Percentiles rank a stretch among this genome's conserved stretches.
Conservation (phyloP, 305 asterid species). For the Nicotiana rustica region DNA sequence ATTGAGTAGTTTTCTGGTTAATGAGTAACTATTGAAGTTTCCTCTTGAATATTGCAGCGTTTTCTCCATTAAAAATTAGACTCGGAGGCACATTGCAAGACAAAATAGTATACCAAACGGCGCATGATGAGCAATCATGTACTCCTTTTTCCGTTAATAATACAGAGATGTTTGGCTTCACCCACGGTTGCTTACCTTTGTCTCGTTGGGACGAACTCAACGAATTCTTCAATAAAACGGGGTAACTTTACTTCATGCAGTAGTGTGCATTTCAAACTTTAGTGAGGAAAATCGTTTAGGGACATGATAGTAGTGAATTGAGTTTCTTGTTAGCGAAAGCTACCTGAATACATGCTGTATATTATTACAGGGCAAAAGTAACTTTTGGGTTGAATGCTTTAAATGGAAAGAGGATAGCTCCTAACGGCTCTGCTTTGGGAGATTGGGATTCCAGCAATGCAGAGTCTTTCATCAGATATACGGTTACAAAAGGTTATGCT, state of each 20-base stretch:
- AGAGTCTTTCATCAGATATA: conserved; percentile 65
- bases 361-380: conserved; percentile 57
- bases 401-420: conserved; percentile 50
- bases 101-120: conserved; percentile 65
- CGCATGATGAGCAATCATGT: conserved; percentile 55
- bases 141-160: conserved; percentile 46
- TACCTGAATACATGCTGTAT: neutral
- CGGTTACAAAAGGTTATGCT: conserved; percentile 56
- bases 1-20: neutral
- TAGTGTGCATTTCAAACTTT: neutral
- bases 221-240: conserved; percentile 60
- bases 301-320: neutral
- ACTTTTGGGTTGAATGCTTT: conserved; percentile 79
- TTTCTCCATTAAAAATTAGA: conserved; percentile 79
- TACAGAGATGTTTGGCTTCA: conserved; percentile 68
- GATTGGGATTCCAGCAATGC: conserved; percentile 85
- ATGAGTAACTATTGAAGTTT: neutral
- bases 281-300: neutral
- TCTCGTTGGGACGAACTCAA: conserved; percentile 84
- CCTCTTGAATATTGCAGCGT: conserved; percentile 58
- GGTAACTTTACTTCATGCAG: conserved; percentile 49
- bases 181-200: conserved; percentile 77
- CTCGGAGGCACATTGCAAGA: conserved; percentile 94
- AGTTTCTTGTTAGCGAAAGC: neutral
- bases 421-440: conserved; percentile 54